Percentiles rank a stretch among this genome's conserved stretches.
Conservation (phyloP, 1,284 basidiomycete genomes). For the Papiliotrema laurentii region DNA sequence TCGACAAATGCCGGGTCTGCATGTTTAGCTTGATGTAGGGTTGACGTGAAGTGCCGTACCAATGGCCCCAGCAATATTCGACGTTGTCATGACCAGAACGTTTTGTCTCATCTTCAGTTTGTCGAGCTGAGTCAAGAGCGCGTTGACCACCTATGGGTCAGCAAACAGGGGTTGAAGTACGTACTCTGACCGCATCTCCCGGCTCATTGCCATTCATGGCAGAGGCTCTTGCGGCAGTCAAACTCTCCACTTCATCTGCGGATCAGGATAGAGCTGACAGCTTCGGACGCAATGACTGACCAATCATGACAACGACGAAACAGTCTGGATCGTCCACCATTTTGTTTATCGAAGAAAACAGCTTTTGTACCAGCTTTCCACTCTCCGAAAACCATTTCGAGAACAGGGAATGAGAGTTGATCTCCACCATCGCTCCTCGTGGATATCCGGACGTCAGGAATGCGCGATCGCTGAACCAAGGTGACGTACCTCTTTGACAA, state of each 20-base stretch:
- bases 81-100: slow-evolving; percentile 93
- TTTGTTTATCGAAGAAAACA: slow-evolving; percentile 84
- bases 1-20: slow-evolving; percentile 92
- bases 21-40: neutral
- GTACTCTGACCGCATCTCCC: slow-evolving; percentile 84
- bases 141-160: slow-evolving; percentile 82
- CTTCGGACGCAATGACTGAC: slow-evolving; percentile 48
- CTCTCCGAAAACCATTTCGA: slow-evolving; percentile 98
- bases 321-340: slow-evolving; percentile 81
- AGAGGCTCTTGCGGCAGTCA: slow-evolving; percentile 90
- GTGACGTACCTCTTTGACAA: slow-evolving; percentile 66
- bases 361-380: slow-evolving; percentile 91
- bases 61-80: slow-evolving; percentile 90
- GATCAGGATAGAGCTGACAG: slow-evolving; percentile 2
- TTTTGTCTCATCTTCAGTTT: slow-evolving; percentile 90
- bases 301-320: slow-evolving; percentile 93
- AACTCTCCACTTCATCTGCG: slow-evolving; percentile 92
- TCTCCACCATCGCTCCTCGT: slow-evolving; percentile 83
- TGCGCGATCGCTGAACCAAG: neutral
- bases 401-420: slow-evolving; percentile 95
- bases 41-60: slow-evolving; percentile 54
- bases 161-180: slow-evolving; percentile 17
- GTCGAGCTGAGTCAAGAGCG: slow-evolving; percentile 92
- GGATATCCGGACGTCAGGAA: slow-evolving; percentile 59
- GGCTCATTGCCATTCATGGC: slow-evolving; percentile 92